Evolutionary conservation across 23 red algal species (phyloP).

Genomic region (Rhodosorus marinus): DNA sequence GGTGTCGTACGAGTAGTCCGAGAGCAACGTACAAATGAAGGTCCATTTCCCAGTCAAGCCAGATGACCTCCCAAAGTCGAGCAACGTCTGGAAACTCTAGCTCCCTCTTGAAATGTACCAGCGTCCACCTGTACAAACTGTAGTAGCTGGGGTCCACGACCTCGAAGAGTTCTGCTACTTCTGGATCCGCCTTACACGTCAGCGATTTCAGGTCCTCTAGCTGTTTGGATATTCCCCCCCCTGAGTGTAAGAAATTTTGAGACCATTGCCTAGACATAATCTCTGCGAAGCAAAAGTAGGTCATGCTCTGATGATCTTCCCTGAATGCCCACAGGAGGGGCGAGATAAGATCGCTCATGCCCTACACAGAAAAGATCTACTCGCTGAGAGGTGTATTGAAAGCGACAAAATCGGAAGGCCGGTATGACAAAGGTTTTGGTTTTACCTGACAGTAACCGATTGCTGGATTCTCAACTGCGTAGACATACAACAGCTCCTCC

Average conservation of each 20-base stretch:
- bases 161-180: slow-evolving; percentile 33
- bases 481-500: slow-evolving; percentile 44
- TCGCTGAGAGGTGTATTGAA: too few species aligned
- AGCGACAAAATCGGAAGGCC: too few species aligned
- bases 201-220: slow-evolving; percentile 29
- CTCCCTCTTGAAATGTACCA: slow-evolving; percentile 89
- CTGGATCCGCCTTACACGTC: slow-evolving; percentile 22
- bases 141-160: slow-evolving; percentile 47
- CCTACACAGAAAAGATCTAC: too few species aligned
- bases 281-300: slow-evolving; percentile 66
- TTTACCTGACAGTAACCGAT: slow-evolving; percentile 96
- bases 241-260: slow-evolving; percentile 47
- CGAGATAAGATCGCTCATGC: slow-evolving; percentile 90
- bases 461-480: slow-evolving; percentile 43
- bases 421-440: too few species aligned
- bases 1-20: background rate
- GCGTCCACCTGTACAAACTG: slow-evolving; percentile 68
- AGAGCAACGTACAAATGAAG: background rate
- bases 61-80: slow-evolving; percentile 65
- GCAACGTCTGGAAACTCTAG: slow-evolving; percentile 30
- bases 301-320: slow-evolving; percentile 4
- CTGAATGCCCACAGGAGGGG: slow-evolving; percentile 56
- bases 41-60: background rate
- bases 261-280: slow-evolving; percentile 51
- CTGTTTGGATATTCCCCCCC: slow-evolving; percentile 51